Conservation (phyloP, 2,329 filamentous ascomycete species). For the Tolypocladium pustulatum region DNA sequence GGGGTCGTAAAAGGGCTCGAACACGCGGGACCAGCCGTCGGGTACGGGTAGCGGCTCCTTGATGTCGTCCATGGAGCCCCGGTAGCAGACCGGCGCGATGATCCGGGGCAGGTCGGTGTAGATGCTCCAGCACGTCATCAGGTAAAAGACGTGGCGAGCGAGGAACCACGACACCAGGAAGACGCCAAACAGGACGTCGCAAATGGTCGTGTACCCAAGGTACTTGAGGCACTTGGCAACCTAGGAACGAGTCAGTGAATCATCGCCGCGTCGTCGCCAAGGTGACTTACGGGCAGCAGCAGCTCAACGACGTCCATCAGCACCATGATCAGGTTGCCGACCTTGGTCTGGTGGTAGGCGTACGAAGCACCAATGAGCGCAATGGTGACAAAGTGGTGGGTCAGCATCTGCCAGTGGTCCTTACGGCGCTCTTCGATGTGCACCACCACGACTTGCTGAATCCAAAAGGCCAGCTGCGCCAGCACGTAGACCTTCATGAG, state of each 20-base stretch:
- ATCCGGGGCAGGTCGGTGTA: conserved; percentile 52
- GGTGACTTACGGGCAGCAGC: conserved; percentile 70
- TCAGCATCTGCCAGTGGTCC: conserved; percentile 93
- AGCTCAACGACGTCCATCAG: conserved; percentile 93
- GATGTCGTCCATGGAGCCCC: conserved; percentile 43
- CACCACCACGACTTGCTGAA: conserved; percentile 89
- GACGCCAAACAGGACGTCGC: conserved; percentile 73
- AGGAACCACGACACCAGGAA: conserved; percentile 82
- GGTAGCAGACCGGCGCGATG: conserved; percentile 64
- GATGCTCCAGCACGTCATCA: conserved; percentile 72
- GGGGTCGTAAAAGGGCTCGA: conserved; percentile 64
- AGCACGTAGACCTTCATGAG: conserved; percentile 84
- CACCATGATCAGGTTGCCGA: conserved; percentile 80
- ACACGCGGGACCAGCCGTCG: conserved; percentile 47
- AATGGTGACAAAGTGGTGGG: conserved; percentile 89
- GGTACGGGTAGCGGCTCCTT: conserved; percentile 40
- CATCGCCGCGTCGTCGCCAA: too few species aligned
- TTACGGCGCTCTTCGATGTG: conserved; percentile 92
- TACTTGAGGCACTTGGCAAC: conserved; percentile 92
- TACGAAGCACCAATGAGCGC: conserved; percentile 73
- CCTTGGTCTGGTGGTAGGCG: conserved; percentile 74
- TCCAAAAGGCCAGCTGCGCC: conserved; percentile 82
- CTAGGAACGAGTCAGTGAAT: conserved; percentile 29
- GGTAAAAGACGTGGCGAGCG: conserved; percentile 72
- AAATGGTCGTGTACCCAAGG: conserved; percentile 61